Evolutionary conservation across 306 rosid species (phyloP), one percentile per base, ranked within the genome.

Genomic region (Ormosia emarginata): DNA sequence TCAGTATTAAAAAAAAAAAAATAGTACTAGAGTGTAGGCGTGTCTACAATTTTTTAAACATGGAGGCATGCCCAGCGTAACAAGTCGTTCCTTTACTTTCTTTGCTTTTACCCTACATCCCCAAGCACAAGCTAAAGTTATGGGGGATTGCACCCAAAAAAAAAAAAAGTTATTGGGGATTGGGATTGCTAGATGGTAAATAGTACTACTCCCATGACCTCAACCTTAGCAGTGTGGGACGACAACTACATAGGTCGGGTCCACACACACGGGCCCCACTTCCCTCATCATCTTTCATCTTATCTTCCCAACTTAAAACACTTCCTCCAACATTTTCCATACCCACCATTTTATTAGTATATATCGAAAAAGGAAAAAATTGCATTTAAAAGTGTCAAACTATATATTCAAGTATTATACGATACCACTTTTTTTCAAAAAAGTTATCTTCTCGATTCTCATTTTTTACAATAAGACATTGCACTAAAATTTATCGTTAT

Each of bases 101-200:
- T 77, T 62, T 43, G 82, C 76, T 85, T 85, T 71, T 50, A 74
- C 82, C 84, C 86, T 53, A 67, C 94, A 92, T 87, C 74, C 63
- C 86, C 34, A 83, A 92, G 80, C 94, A 90, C 94, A 55, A 88
- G 82, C 50, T 71, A 11, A 80, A 85, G 65, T 75, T 69, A 76
- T 80, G 86, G 84, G 80, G 72, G 71, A 37, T 17, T 58, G 70
- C n/a, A n/a, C n/a, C n/a, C n/a, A n/a, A n/a, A n/a, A n/a, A n/a
- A n/a, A n/a, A n/a, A n/a, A n/a, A 11, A 80, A 85, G 65, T 75
- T 69, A 76, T 80, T 87, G 84, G 80, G 72, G 71, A 37, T 17
- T 58, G 70, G 33, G 46, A 41, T 39, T 78, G 70, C 47, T 64
- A 6, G 7, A 9, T 63, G 18, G 6, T 5, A 17, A 50, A 71